Evolutionary conservation across 495 filamentous ascomycete genomes (phyloP).

Genomic region (Paragyromitra xinjiangensis): DNA sequence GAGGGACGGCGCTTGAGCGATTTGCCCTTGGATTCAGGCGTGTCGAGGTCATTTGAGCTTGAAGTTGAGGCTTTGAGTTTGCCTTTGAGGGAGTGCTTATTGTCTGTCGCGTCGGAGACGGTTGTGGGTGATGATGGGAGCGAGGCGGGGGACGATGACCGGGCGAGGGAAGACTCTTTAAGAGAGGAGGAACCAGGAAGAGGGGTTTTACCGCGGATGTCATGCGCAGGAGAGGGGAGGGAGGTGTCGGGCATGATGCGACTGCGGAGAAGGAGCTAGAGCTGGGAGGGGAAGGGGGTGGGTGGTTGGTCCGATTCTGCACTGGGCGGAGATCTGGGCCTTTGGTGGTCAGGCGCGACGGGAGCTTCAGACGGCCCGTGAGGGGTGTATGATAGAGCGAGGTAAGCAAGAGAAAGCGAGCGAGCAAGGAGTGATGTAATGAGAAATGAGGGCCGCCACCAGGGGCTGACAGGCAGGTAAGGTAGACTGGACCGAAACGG

Average conservation of each 20-base stretch:
- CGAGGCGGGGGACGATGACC: conserved; percentile 49
- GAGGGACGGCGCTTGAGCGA: conserved; percentile 52
- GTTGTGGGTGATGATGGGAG: conserved; percentile 52
- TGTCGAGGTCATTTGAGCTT: conserved; percentile 44
- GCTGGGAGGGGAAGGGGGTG: conserved; percentile 17
- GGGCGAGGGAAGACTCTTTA: conserved; percentile 47
- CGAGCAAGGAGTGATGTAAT: conserved; percentile 6
- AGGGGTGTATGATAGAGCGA: neutral
- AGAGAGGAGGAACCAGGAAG: conserved; percentile 56
- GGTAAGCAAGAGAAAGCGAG: neutral
- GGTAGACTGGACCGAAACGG: neutral
- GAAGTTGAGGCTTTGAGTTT: conserved; percentile 36
- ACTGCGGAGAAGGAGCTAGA: conserved; percentile 44
- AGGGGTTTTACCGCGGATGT: conserved; percentile 57
- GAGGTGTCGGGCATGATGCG: conserved; percentile 55
- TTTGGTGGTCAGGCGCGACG: neutral
- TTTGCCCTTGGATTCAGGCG: conserved; percentile 45
- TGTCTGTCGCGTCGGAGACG: conserved; percentile 51
- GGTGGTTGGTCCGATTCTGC: conserved; percentile 37
- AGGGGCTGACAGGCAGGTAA: neutral
- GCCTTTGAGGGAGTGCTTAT: conserved; percentile 41
- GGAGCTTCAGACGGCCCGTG: neutral
- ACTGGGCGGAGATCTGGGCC: conserved; percentile 14
- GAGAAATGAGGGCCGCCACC: neutral
- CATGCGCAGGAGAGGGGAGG: conserved; percentile 56